Evolutionary conservation across 176 grass and related monocot genomes (phyloP).

Genomic region (Saccharum spontaneum): DNA sequence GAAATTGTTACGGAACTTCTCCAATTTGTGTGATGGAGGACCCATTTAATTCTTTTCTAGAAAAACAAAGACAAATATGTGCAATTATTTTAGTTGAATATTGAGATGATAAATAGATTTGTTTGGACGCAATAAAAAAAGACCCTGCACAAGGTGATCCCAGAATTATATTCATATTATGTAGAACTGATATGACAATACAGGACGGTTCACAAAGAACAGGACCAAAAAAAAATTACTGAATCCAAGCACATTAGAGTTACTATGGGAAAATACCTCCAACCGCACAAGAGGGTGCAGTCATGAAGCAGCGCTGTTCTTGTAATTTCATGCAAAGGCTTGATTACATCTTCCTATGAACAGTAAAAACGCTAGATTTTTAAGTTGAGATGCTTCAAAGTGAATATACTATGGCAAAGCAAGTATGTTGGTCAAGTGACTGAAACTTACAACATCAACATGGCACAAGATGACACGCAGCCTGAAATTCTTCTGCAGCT

Average conservation of each 20-base stretch:
- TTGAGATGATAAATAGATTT: slow-evolving; percentile 13
- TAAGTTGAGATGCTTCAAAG: background rate
- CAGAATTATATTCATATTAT: background rate
- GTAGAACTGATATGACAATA: background rate
- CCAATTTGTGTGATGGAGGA: background rate
- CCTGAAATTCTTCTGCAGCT: slow-evolving; percentile 89
- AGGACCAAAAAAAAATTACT: background rate
- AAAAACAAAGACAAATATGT: background rate
- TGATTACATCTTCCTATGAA: slow-evolving; percentile 90
- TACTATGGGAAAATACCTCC: slow-evolving; percentile 63
- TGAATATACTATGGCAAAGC: background rate
- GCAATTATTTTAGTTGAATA: slow-evolving; percentile 1
- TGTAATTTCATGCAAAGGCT: slow-evolving; percentile 94
- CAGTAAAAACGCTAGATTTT: background rate
- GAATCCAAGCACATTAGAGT: slow-evolving; percentile 20
- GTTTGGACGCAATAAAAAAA: background rate
- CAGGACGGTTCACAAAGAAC: background rate
- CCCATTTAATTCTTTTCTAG: background rate
- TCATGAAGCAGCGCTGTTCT: slow-evolving; percentile 89
- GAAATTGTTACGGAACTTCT: background rate
- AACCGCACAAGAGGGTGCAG: slow-evolving; percentile 91
- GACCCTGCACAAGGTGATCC: background rate
- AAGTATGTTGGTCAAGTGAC: background rate
- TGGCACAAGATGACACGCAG: slow-evolving; percentile 87
- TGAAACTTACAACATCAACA: slow-evolving; percentile 81